These are phyloP conservation scores for Pichia gijzeniarum DNA, from an alignment of 805 yeast species.

Conservation along the genomic window DNA sequence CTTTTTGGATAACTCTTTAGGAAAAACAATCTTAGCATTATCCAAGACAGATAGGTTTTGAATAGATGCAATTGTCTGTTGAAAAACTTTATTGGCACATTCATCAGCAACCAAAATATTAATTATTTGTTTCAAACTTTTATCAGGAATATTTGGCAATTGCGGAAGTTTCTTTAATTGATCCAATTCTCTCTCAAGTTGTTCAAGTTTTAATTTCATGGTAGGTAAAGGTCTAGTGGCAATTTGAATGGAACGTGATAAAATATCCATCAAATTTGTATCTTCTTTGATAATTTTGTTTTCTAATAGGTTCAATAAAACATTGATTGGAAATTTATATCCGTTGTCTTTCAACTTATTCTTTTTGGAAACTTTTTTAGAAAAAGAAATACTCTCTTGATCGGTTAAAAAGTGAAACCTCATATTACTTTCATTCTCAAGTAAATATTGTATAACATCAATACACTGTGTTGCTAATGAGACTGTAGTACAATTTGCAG, in stretches of 20 bases:
- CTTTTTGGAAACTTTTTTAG: slow-evolving; percentile 33
- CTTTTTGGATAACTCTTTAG: slow-evolving; percentile 55
- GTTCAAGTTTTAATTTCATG: slow-evolving; percentile 36
- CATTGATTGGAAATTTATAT: slow-evolving; percentile 66
- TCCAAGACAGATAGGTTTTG: slow-evolving; percentile 61
- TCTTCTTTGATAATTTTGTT: slow-evolving; percentile 63
- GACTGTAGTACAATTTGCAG: slow-evolving; percentile 59
- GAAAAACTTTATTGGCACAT: slow-evolving; percentile 79
- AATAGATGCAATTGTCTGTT: slow-evolving; percentile 75
- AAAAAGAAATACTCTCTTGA: slow-evolving; percentile 50
- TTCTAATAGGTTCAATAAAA: slow-evolving; percentile 55
- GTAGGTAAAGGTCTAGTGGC: slow-evolving; percentile 67
- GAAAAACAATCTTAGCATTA: slow-evolving; percentile 57
- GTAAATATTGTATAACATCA: slow-evolving; percentile 64
- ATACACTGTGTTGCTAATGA: slow-evolving; percentile 71
- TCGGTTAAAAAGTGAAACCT: slow-evolving; percentile 74
- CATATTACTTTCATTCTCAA: slow-evolving; percentile 60
- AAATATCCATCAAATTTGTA: slow-evolving; percentile 64
- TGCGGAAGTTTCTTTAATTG: slow-evolving; percentile 26
- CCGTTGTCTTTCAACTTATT: slow-evolving; percentile 35
- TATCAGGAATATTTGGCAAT: slow-evolving; percentile 59
- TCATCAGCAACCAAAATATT: slow-evolving; percentile 71
- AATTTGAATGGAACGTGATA: slow-evolving; percentile 69
- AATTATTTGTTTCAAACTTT: slow-evolving; percentile 55
- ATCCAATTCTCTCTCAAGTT: slow-evolving; percentile 21